A percentile compares a stretch with the other conserved stretches of the same genome.
These are phyloP conservation scores for Heliophila coronopifolia DNA, from an alignment of 441 rosid species.

Conservation along the genomic window DNA sequence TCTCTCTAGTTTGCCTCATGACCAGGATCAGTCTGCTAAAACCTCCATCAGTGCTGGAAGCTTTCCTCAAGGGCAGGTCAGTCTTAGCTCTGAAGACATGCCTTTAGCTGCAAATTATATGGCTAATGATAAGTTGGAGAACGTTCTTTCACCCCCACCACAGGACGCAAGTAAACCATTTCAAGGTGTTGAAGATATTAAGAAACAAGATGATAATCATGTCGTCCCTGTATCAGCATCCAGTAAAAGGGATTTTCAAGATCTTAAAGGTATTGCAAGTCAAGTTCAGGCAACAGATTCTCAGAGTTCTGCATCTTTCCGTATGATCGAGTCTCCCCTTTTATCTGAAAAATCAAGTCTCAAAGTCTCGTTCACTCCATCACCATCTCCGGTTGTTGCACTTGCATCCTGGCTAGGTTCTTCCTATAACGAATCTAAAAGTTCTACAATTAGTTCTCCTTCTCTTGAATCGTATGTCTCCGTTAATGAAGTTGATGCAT, in stretches of 20 bases:
- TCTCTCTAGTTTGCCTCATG: constrained; percentile 79
- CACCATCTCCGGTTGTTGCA: constrained; percentile 72
- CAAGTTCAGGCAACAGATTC: constrained; percentile 49
- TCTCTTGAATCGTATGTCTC: constrained; percentile 65
- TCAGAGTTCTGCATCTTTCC: constrained; percentile 66
- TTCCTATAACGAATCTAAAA: constrained; percentile 49
- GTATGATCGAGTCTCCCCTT: constrained; percentile 63
- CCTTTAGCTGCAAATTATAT: constrained; percentile 38
- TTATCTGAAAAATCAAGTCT: constrained; percentile 78
- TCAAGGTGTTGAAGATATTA: constrained; percentile 46
- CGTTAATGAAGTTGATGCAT: constrained; percentile 57
- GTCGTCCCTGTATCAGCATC: constrained; percentile 52
- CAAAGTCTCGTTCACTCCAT: constrained; percentile 47
- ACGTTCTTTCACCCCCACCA: constrained; percentile 31
- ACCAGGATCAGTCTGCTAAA: constrained; percentile 74
- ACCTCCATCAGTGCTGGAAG: constrained; percentile 87
- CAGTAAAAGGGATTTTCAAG: constrained; percentile 44
- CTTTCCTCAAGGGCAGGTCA: constrained; percentile 83
- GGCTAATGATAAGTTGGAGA: constrained; percentile 48
- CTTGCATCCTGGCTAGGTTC: constrained; percentile 84
- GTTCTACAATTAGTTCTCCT: constrained; percentile 43
- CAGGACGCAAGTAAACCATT: constrained; percentile 47
- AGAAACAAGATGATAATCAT: constrained; percentile 39
- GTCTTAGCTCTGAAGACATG: constrained; percentile 85
- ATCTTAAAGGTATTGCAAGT: constrained; percentile 36